A percentile compares a stretch with the other conserved stretches of the same genome.
Evolutionary conservation across 2,329 filamentous ascomycete species (phyloP).

Genomic region (Neurospora sp.): DNA sequence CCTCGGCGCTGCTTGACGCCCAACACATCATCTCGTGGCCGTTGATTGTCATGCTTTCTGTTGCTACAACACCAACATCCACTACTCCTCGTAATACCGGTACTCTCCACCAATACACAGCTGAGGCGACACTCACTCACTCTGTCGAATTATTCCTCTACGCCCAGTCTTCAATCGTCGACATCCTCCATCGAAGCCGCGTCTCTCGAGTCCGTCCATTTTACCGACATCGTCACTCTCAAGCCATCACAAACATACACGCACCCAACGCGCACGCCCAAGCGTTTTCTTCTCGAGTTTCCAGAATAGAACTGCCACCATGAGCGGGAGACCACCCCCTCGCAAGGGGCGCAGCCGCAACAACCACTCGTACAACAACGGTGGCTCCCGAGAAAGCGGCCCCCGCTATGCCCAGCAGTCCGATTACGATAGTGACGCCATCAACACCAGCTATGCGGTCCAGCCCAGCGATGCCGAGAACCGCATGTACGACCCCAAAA

Average conservation of each 20-base stretch:
- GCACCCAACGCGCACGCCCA: background rate
- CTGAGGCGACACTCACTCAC: background rate
- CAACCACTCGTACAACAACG: constrained; percentile 14
- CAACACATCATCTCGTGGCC: background rate
- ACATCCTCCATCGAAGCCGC: background rate
- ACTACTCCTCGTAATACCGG: background rate
- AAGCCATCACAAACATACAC: background rate
- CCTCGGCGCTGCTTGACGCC: background rate
- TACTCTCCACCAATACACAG: background rate
- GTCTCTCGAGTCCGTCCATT: background rate
- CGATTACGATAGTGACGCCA: constrained; percentile 59
- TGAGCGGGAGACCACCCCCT: constrained; percentile 34
- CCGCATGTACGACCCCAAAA: background rate
- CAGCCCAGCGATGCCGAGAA: constrained; percentile 32
- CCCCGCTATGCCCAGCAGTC: constrained; percentile 31
- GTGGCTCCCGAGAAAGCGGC: constrained; percentile 5
- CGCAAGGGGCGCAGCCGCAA: constrained; percentile 20
- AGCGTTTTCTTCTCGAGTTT: background rate
- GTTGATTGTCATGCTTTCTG: background rate
- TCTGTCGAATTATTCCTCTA: background rate
- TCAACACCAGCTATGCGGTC: constrained; percentile 29
- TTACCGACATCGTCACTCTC: background rate
- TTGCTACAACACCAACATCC: background rate
- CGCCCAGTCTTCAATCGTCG: background rate
- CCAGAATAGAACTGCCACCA: constrained; percentile 14